Evolutionary conservation across 495 filamentous ascomycete species (phyloP).

Genomic region (Lichina pygmaea): DNA sequence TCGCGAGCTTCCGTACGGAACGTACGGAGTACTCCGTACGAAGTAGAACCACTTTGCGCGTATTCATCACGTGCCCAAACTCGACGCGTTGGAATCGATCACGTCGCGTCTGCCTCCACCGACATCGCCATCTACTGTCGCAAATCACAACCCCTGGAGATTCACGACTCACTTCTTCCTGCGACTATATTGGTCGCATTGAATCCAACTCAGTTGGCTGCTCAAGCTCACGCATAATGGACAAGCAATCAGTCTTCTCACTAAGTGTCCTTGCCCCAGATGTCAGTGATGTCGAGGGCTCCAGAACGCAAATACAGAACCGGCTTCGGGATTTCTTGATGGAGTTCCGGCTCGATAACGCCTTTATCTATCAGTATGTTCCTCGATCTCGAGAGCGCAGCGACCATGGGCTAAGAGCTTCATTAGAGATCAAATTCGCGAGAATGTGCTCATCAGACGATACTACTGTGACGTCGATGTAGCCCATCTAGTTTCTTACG

Average conservation of each 20-base stretch:
- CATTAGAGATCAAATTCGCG: conserved; percentile 70
- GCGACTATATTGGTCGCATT: too few relatives aligned
- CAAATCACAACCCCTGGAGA: not conserved
- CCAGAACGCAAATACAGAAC: conserved; percentile 24
- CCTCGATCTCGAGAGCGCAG: too few relatives aligned
- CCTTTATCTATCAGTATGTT: conserved; percentile 71
- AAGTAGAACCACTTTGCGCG: conserved; percentile 4
- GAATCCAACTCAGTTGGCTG: too few relatives aligned
- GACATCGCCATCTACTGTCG: conserved; percentile 3
- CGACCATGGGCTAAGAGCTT: not conserved
- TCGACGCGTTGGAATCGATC: not conserved
- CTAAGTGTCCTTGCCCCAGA: conserved; percentile 50
- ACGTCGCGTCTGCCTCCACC: not conserved
- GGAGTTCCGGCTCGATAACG: conserved; percentile 85
- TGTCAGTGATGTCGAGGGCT: conserved; percentile 33
- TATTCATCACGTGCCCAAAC: not conserved
- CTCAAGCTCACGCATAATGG: conserved; percentile 24
- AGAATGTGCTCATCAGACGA: conserved; percentile 84
- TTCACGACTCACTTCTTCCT: not conserved
- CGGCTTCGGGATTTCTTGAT: conserved; percentile 55
- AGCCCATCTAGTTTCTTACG: conserved; percentile 84
- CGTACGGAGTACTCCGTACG: too few relatives aligned
- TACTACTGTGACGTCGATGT: conserved; percentile 96
- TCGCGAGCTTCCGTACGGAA: too few relatives aligned
- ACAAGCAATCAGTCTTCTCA: conserved; percentile 64